These are phyloP conservation scores for Phialocephala sp. DNA, from an alignment of 2,329 filamentous ascomycete genomes.

Conservation along the genomic window DNA sequence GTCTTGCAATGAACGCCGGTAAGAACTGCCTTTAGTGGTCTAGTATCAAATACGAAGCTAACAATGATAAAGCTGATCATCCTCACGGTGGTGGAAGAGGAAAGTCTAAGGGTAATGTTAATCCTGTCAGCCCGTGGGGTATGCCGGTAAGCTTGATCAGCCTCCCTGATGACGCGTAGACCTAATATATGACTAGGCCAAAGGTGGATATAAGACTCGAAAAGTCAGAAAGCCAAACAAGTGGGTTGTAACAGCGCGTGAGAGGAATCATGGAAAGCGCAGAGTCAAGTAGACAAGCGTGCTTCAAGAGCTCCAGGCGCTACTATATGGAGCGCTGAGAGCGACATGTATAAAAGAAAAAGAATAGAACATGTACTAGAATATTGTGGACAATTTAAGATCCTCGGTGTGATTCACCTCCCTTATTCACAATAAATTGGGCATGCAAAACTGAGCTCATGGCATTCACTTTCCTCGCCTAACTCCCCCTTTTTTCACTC, in stretches of 20 bases:
- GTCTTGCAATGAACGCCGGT: constrained; percentile 98
- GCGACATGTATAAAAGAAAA: constrained; percentile 5
- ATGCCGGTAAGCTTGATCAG: constrained; percentile 72
- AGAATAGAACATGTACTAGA: neutral
- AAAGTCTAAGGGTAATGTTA: constrained; percentile 97
- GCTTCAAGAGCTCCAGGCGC: neutral
- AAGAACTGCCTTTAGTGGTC: constrained; percentile 42
- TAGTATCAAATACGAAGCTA: constrained; percentile 33
- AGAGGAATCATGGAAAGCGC: constrained; percentile 90
- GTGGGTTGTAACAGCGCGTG: constrained; percentile 82
- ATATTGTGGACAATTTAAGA: constrained; percentile 5
- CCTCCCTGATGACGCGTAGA: constrained; percentile 33
- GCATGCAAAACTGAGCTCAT: neutral
- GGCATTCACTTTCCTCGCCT: neutral
- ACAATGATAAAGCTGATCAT: constrained; percentile 72
- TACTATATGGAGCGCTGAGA: neutral
- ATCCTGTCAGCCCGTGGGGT: constrained; percentile 97
- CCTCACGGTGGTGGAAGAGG: constrained; percentile 98
- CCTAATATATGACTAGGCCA: constrained; percentile 58
- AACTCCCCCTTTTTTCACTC: neutral
- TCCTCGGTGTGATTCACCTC: neutral
- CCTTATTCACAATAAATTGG: neutral
- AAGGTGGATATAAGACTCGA: constrained; percentile 91
- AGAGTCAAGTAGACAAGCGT: constrained; percentile 61
- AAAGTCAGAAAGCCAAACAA: constrained; percentile 89